These are phyloP conservation scores for Pythium apleroticum DNA, from an alignment of 352 stramenopile genomes.

Conservation along the genomic window DNA sequence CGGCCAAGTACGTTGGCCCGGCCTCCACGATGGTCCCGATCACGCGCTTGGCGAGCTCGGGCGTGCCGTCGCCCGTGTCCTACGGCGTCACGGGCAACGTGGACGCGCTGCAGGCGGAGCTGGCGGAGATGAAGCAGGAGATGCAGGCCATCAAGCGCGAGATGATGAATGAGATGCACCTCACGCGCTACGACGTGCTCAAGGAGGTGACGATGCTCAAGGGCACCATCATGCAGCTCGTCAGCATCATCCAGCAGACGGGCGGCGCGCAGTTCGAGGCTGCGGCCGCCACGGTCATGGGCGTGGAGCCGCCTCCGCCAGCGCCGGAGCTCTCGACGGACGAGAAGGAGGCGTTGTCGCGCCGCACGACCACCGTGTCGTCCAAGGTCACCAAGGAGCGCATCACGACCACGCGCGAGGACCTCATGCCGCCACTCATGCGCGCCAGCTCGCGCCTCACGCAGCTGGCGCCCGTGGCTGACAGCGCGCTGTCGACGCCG, in stretches of 20 bases:
- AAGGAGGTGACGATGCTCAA: slow-evolving; percentile 85
- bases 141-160: slow-evolving; percentile 68
- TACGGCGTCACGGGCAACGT: not conserved
- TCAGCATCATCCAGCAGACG: slow-evolving; percentile 33
- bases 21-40: slow-evolving; percentile 29
- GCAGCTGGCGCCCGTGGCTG: slow-evolving; percentile 62
- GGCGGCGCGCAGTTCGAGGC: slow-evolving; percentile 24
- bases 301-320: slow-evolving; percentile 18
- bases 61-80: not conserved
- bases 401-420: slow-evolving; percentile 43
- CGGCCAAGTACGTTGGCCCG: slow-evolving; percentile 32
- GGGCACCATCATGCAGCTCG: slow-evolving; percentile 66
- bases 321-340: slow-evolving; percentile 38
- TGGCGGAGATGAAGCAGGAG: slow-evolving; percentile 66
- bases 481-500: slow-evolving; percentile 66
- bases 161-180: slow-evolving; percentile 85
- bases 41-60: not conserved
- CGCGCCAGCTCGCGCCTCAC: slow-evolving; percentile 47
- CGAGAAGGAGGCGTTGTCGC: slow-evolving; percentile 45
- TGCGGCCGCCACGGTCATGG: slow-evolving; percentile 13
- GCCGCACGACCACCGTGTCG: slow-evolving; percentile 45
- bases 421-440: slow-evolving; percentile 29
- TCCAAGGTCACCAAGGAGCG: slow-evolving; percentile 51
- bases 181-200: slow-evolving; percentile 81
- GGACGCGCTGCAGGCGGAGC: slow-evolving; percentile 42